phyloP scores from a whole-genome alignment of 208 protist species.

The Wallacemonas sp. region DNA sequence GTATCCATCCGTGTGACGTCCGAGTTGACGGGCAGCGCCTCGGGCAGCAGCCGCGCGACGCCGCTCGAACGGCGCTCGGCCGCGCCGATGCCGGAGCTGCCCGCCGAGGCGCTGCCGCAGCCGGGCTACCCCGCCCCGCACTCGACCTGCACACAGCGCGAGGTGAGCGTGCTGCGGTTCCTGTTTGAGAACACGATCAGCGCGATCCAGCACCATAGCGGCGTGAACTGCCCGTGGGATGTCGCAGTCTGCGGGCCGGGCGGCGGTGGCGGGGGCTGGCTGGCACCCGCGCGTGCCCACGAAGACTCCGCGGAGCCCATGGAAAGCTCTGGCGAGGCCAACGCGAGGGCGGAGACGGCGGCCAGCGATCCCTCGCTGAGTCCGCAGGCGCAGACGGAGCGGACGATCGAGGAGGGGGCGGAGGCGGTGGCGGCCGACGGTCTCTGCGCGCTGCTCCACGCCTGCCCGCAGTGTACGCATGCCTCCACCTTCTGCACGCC shows the following conservation, averaged over 20 bases:
- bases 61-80: not conserved
- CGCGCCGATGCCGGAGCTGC: not conserved
- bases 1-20: too few relatives aligned
- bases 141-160: conserved; percentile 42
- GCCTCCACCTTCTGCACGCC: conserved; percentile 72
- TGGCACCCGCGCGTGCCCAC: not conserved
- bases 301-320: too few relatives aligned
- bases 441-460: conserved; percentile 23
- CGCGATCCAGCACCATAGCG: conserved; percentile 38
- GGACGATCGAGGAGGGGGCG: not conserved
- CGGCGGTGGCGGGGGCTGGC: too few relatives aligned
- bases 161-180: conserved; percentile 48
- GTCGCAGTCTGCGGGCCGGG: not conserved
- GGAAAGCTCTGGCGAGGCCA: too few relatives aligned
- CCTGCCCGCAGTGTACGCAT: conserved; percentile 41
- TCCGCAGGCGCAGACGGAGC: not conserved
- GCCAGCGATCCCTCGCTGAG: not conserved
- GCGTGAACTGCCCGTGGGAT: conserved; percentile 44
- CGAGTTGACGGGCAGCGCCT: too few relatives aligned
- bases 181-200: conserved; percentile 69
- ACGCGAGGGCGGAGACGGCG: not conserved
- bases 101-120: conserved; percentile 9
- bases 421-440: not conserved
- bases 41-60: not conserved
- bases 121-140: conserved; percentile 50